Percentiles rank a stretch among this genome's conserved stretches.
These are phyloP conservation scores for Alloteropsis semialata DNA, from an alignment of 176 grass and related monocot species.

Conservation along the genomic window DNA sequence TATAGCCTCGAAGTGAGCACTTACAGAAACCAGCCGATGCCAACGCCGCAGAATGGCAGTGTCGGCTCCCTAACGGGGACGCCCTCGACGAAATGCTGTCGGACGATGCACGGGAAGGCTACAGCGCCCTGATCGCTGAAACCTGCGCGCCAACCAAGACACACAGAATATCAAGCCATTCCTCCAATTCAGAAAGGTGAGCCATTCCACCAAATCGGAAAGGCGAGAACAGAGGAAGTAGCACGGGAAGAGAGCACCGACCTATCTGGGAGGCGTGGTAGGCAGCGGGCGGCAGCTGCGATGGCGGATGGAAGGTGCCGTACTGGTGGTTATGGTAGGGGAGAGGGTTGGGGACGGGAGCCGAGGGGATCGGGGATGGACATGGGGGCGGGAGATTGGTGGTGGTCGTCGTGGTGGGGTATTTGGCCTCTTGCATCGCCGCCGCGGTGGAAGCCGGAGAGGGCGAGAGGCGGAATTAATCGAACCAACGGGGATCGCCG, in stretches of 20 bases:
- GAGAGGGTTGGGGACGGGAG: not conserved
- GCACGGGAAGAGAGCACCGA: not conserved
- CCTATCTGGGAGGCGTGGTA: constrained; percentile 1
- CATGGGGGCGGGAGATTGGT: not conserved
- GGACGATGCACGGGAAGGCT: constrained; percentile 7
- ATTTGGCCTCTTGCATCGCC: constrained; percentile 17
- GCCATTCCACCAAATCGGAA: not conserved
- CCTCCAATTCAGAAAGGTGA: not conserved
- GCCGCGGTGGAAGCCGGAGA: not conserved
- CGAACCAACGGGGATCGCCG: not conserved
- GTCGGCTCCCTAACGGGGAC: constrained; percentile 37
- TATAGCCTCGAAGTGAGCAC: not conserved
- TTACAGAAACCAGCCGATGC: constrained; percentile 66
- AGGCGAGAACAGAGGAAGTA: not conserved
- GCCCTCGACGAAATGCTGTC: constrained; percentile 52
- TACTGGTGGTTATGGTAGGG: constrained; percentile 4
- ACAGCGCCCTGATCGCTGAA: not conserved
- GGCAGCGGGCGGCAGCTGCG: not conserved
- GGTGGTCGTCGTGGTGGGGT: not conserved
- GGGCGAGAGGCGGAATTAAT: no score
- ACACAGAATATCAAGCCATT: not conserved
- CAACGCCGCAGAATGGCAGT: constrained; percentile 55
- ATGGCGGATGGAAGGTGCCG: constrained; percentile 35
- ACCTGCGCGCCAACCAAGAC: not conserved
- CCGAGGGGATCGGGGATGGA: not conserved